Conservation (phyloP, 805 yeast species). For the Tetrapisispora fleetii region DNA sequence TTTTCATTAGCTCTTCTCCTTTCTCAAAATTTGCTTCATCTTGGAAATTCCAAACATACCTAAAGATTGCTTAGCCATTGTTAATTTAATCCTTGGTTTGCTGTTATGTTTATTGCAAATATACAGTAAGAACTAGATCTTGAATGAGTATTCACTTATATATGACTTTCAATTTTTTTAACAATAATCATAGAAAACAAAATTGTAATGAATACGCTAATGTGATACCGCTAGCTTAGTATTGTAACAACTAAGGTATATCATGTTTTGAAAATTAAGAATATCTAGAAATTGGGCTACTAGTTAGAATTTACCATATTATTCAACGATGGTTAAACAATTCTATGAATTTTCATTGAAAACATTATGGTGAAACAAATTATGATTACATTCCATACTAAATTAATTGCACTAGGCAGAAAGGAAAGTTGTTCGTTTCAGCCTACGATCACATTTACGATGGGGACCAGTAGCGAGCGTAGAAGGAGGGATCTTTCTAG, state of each 20-base stretch:
- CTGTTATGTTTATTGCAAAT: background rate
- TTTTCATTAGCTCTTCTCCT: background rate
- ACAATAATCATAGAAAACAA: background rate
- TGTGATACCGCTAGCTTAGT: background rate
- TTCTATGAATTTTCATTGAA: too few relatives aligned
- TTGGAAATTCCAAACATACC: slow-evolving; percentile 30
- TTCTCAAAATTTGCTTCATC: background rate
- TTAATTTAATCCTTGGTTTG: slow-evolving; percentile 12
- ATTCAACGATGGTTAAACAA: background rate
- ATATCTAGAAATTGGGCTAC: too few relatives aligned
- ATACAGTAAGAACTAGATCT: background rate
- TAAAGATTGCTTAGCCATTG: slow-evolving; percentile 42
- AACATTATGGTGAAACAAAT: too few relatives aligned
- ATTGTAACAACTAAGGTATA: background rate
- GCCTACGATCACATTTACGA: background rate
- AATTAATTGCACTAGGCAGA: background rate
- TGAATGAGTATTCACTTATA: background rate
- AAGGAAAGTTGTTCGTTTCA: background rate
- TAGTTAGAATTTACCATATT: background rate
- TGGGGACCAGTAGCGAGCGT: too few relatives aligned
- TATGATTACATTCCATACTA: background rate
- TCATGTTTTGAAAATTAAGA: background rate
- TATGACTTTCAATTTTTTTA: background rate
- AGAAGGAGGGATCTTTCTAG: too few relatives aligned
- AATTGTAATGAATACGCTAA: background rate